phyloP scores from a whole-genome alignment of 345 rosid species.

The Laguncularia racemosa region DNA sequence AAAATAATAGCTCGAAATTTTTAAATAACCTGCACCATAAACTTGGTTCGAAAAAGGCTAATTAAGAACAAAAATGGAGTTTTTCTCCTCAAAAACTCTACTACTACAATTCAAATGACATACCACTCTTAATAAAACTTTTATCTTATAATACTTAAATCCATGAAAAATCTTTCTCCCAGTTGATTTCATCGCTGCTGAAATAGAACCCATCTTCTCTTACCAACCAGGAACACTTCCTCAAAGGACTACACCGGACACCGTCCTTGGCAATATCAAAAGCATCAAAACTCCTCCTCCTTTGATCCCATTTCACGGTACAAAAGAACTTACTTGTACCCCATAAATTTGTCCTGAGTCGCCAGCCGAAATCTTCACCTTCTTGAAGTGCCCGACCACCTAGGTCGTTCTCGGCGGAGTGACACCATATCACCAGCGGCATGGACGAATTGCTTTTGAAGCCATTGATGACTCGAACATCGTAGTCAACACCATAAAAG shows the following conservation, averaged over 20 bases:
- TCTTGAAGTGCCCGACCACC: slow-evolving; percentile 97
- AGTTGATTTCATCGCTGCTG: slow-evolving; percentile 66
- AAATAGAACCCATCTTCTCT: slow-evolving; percentile 87
- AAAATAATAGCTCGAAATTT: too few relatives aligned
- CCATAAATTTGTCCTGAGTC: slow-evolving; percentile 31
- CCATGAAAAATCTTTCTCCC: slow-evolving; percentile 89
- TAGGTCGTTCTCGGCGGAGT: slow-evolving; percentile 43
- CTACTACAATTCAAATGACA: too few relatives aligned
- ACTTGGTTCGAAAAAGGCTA: too few relatives aligned
- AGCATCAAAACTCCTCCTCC: slow-evolving; percentile 53
- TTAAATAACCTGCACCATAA: too few relatives aligned
- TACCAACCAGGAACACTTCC: slow-evolving; percentile 80
- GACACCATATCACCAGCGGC: slow-evolving; percentile 87
- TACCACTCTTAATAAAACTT: too few relatives aligned
- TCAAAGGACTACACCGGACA: slow-evolving; percentile 45
- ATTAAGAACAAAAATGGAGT: too few relatives aligned
- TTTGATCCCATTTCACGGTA: slow-evolving; percentile 69
- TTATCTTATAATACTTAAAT: not conserved
- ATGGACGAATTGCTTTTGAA: slow-evolving; percentile 79
- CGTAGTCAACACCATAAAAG: slow-evolving; percentile 35
- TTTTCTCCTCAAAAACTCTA: too few relatives aligned
- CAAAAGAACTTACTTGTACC: slow-evolving; percentile 28
- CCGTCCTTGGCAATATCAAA: slow-evolving; percentile 52
- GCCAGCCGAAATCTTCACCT: slow-evolving; percentile 88
- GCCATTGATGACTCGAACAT: slow-evolving; percentile 79